Base-by-base conservation (phyloP, 495 filamentous ascomycete species). In the Aspergillus incahuasiensis region DNA sequence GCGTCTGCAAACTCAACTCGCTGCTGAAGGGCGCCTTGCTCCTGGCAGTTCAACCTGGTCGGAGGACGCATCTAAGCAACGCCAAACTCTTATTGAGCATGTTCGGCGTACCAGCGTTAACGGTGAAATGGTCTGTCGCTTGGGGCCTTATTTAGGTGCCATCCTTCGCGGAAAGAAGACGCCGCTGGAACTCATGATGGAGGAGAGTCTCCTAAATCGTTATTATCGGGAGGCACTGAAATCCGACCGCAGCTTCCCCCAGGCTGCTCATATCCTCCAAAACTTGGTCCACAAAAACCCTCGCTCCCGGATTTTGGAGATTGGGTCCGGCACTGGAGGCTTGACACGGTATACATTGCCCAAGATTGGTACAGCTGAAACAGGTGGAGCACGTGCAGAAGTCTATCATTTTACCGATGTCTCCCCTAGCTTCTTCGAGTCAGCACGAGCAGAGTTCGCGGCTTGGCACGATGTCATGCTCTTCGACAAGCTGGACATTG, bases 201-300 rank as follows among this genome's bases (percentile, higher is more conserved):
- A 44, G 13, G 40, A 25, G 9, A 16, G 32, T 0, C 25, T 57
- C 11, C 20, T 57, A 15, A 15, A 35, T 15, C 20, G 40, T 3
- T 57, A 57, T 40, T 49, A 49, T 40, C 20, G 6, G 3, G n/a
- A 50, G 3, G 35, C 20, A 5, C 13, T 55, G 9, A 39, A 47
- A 21, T 5, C 13, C 11, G 18, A 45, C 32, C 32, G 32, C 5
- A 12, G 6, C 2, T 11, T 35, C 12, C 12, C 32, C 2, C 32
- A 35, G 9, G 21, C 48, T 5, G 46, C 18, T 7, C 11, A 16
- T 2, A 19, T 52, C 25, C 13, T 46, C 8, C 22, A 24, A 18
- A 24, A 51, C 1, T 28, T 49, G n/a, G 22, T 28, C 12, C 55
- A 57, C 47, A 49, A 57, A 19, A 57, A 45, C 32, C 55, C 55